These are phyloP conservation scores for Cytospora leucostoma DNA, from an alignment of 2,329 filamentous ascomycete species.

Conservation along the genomic window DNA sequence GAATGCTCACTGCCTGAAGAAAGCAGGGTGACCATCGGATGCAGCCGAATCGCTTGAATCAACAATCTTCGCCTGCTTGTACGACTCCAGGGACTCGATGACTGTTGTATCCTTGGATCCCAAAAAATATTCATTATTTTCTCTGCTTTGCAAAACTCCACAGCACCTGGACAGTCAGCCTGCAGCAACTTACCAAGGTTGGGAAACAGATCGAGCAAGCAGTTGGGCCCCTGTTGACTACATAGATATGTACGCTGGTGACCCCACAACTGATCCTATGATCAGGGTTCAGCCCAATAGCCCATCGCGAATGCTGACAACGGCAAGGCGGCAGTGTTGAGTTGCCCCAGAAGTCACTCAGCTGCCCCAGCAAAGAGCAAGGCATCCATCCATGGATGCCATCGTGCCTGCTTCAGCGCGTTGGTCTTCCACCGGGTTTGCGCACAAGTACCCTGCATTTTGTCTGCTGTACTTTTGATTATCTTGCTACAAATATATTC, in stretches of 20 bases:
- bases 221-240: not conserved
- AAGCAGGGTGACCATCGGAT: not conserved
- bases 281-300: not conserved
- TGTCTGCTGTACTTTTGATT: conserved; percentile 14
- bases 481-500: conserved; percentile 2
- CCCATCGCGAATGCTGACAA: not conserved
- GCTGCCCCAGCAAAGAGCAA: conserved; percentile 4
- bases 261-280: not conserved
- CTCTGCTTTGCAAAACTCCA: too few species aligned
- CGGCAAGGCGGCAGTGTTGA: not conserved
- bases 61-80: not conserved
- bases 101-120: not conserved
- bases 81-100: not conserved
- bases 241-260: not conserved
- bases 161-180: too few species aligned
- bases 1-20: not conserved
- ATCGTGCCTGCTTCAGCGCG: conserved; percentile 4
- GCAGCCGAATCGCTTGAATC: not conserved
- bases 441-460: conserved; percentile 1
- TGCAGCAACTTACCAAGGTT: not conserved
- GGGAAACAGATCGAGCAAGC: not conserved
- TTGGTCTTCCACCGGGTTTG: conserved; percentile 15
- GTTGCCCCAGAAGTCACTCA: not conserved
- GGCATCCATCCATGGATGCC: conserved; percentile 1
- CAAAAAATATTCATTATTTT: not conserved